Evolutionary conservation across 1,284 basidiomycete species (phyloP).

Genomic region (Ceratobasidium sp.): DNA sequence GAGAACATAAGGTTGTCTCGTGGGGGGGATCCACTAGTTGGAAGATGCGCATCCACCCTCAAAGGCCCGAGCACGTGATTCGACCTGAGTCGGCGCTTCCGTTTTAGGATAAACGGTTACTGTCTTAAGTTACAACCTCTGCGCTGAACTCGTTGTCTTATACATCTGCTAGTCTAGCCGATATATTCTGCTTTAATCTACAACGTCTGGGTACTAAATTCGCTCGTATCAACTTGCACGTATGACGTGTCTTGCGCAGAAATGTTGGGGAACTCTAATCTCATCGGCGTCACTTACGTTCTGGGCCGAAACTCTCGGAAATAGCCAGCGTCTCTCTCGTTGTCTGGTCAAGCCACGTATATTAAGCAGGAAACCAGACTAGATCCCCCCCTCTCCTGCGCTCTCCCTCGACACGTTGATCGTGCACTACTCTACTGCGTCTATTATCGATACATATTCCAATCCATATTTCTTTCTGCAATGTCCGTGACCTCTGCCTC

Average conservation of each 20-base stretch:
- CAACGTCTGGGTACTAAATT: too few species aligned
- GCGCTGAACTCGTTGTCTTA: neutral
- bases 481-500: slow-evolving; percentile 5
- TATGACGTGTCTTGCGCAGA: neutral
- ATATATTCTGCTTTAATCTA: neutral
- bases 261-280: slow-evolving; percentile 2
- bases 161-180: neutral
- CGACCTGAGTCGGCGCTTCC: neutral
- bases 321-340: neutral
- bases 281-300: neutral
- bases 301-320: neutral
- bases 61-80: neutral
- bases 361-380: neutral
- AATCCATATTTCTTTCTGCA: neutral
- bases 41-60: neutral
- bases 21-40: neutral
- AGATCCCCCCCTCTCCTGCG: neutral
- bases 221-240: neutral
- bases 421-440: neutral
- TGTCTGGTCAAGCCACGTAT: neutral
- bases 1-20: neutral
- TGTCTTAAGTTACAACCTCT: neutral
- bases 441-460: neutral
- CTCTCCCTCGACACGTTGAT: slow-evolving; percentile 2
- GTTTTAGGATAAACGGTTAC: neutral